Base-by-base conservation (phyloP, 2,329 filamentous ascomycete species). In the Cytospora mali region DNA sequence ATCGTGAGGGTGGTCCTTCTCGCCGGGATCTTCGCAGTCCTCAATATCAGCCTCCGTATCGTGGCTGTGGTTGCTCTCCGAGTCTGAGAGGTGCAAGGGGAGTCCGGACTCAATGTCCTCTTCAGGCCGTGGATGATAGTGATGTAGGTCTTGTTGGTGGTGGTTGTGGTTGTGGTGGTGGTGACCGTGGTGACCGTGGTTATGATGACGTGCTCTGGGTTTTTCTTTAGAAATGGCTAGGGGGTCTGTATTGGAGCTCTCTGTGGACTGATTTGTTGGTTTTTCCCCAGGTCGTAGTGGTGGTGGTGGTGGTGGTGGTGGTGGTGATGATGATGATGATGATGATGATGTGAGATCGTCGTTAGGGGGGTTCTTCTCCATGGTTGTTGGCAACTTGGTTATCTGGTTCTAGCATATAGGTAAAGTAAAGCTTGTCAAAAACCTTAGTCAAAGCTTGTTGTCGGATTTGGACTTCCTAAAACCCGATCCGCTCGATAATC, bases 1-100 rank as follows among this genome's bases (percentile, higher is more conserved):
- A 60, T 73, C 70, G 61, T 73, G 70, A 35, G 51, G 53, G 25
- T 66, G 58, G 18, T 66, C 64, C 23, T 62, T 58, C 27, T 66
- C 63, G n/a, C 58, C 48, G 31, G 48, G 42, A 6, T 65, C 60
- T 6, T 50, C 51, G 14, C 56, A 59, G n/a, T 66, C 62, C 10
- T 57, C 54, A n/a, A n/a, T n/a, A 23, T 58, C 55, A 25, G 52
- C 55, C 2, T 55, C 55, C 1, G 56, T 25, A 10, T n/a, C 35
- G n/a, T 54, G 49, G 28, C 50, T 55, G 33, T 55, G 50, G 7
- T 64, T 42, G 21, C 55, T 56, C 14, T 62, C 62, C 16, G 59
- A 56, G 31, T 61, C 62, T 4, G 62, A 64, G 29, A 61, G 33
- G 21, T 39, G 46, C 7, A 58, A 33, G 27, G 27, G 16, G 27